Percentiles rank a stretch among this genome's conserved stretches.
These are phyloP conservation scores for Aspergillus sp. DNA, from an alignment of 2,329 filamentous ascomycete species.

Conservation along the genomic window DNA sequence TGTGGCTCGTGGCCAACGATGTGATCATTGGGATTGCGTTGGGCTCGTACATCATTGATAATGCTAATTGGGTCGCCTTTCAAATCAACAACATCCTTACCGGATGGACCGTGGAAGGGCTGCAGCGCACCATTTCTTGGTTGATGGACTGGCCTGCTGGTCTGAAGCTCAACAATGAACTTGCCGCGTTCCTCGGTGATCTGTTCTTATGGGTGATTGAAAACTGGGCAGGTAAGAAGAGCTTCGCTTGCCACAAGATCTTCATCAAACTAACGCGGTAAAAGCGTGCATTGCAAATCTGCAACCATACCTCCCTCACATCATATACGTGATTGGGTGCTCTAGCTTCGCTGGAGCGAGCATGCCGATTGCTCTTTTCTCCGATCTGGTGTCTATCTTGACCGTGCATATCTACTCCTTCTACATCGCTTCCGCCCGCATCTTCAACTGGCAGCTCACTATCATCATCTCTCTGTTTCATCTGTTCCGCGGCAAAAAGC, in stretches of 20 bases:
- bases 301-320: constrained; percentile 73
- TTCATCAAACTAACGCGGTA: constrained; percentile 13
- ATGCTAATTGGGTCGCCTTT: constrained; percentile 77
- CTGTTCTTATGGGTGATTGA: constrained; percentile 98
- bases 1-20: constrained; percentile 98
- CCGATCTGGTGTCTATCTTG: constrained; percentile 83
- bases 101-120: constrained; percentile 80
- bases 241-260: background rate
- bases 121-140: constrained; percentile 89
- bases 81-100: constrained; percentile 74
- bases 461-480: constrained; percentile 98
- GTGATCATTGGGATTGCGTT: constrained; percentile 97
- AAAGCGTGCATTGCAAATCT: constrained; percentile 72
- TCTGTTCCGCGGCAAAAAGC: constrained; percentile 95
- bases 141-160: constrained; percentile 94
- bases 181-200: constrained; percentile 91
- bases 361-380: constrained; percentile 94
- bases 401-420: constrained; percentile 98
- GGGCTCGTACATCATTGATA: constrained; percentile 96
- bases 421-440: constrained; percentile 92
- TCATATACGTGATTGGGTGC: constrained; percentile 91
- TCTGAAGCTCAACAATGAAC: constrained; percentile 88
- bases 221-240: constrained; percentile 78
- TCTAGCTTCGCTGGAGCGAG: constrained; percentile 94
- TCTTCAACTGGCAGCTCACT: constrained; percentile 97